Conservation (phyloP, 306 rosid genomes). For the Dalbergia cochinchinensis region DNA sequence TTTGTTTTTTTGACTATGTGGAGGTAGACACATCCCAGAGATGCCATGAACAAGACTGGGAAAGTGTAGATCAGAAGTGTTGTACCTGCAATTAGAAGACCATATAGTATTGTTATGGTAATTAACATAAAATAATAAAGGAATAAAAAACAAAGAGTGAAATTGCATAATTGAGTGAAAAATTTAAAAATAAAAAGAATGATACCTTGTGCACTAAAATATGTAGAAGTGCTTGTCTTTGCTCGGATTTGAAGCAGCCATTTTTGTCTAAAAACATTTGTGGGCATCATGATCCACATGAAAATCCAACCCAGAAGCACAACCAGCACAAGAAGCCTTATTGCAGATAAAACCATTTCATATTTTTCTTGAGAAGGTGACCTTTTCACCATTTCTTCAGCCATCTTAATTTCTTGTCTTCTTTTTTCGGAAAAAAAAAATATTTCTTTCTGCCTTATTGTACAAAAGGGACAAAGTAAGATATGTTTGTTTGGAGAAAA, state of each 20-base stretch:
- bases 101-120: not conserved
- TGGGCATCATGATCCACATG: constrained; percentile 67
- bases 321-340: constrained; percentile 49
- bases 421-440: not conserved
- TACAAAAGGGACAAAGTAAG: not conserved
- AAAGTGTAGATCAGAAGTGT: constrained; percentile 59
- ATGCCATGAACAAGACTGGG: constrained; percentile 69
- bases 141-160: constrained; percentile 7
- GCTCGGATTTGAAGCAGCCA: constrained; percentile 52
- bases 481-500: not conserved
- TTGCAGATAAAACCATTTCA: constrained; percentile 40
- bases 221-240: constrained; percentile 46
- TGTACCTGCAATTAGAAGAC: constrained; percentile 52
- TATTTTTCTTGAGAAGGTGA: constrained; percentile 45
- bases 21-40: constrained; percentile 68
- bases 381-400: constrained; percentile 33
- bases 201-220: constrained; percentile 70
- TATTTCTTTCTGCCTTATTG: not conserved
- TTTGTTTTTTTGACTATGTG: constrained; percentile 61
- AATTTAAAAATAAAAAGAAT: not conserved
- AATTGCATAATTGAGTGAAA: not conserved
- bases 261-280: constrained; percentile 41
- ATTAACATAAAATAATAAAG: constrained; percentile 44
- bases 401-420: constrained; percentile 37
- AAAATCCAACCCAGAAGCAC: constrained; percentile 61